Evolutionary conservation across 306 rosid species (phyloP), one percentile per base, ranked within the genome.

Genomic region (Prunus mira): DNA sequence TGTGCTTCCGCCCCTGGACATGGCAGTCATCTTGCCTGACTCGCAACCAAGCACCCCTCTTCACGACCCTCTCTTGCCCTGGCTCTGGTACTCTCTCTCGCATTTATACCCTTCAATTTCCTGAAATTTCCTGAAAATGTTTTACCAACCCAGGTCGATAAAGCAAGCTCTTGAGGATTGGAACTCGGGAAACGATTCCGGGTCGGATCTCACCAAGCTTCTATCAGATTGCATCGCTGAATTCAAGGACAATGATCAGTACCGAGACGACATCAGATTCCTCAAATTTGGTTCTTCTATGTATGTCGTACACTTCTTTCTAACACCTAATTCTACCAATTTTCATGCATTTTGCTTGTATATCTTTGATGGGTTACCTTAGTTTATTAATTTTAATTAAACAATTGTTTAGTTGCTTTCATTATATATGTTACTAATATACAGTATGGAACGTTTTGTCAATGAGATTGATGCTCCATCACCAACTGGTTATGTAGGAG

Each of bases 241-340:
- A 22, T 93, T 89, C 85, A 87, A 80, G 83, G 72, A 79, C 80
- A 69, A 34, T 41, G 83, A 25, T 45, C 87, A 49, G 22, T 93
- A 93, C 87, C 82, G 82, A 58, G 74, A 86, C 64, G 98, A 91
- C 80, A 49, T 75, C 83, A 81, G 98, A 86, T 91, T 93, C 71
- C 93, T 93, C 78, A 89, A 88, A 86, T 93, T 71, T 91, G 98
- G 93, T 80, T 90, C 83, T 82, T 90, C 74, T 88, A 87, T 82
- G 98, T 92, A 82, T 34, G 55, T 46, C 72, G 25, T 62, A 41
- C 62, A 65, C 32, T 72, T 55, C 25, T n/a, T 8, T 12, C 41
- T 57, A 19, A 3, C 61, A 32, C 43, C 61, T 17, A 12, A 9
- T 2, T 5, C 3, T 30, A 19, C 12, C 5, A 61, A 46, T 41